Evolutionary conservation across 495 filamentous ascomycete species (phyloP), one percentile per base, ranked within the genome.

Genomic region (Penicillium herquei): DNA sequence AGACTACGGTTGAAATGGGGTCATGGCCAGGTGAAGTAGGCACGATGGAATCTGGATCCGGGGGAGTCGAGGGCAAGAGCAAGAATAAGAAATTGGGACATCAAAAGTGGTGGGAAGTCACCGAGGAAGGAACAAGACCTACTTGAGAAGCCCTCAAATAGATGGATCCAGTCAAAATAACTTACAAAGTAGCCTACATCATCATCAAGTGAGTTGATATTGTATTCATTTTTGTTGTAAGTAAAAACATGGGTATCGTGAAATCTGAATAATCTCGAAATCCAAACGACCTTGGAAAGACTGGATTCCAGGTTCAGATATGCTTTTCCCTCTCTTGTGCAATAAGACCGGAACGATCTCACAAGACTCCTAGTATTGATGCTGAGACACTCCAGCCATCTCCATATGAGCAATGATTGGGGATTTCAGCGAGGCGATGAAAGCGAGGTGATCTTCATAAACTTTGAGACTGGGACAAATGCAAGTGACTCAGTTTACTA

Each of bases 231-330:
- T 48, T 8, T 46, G 30, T 45, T 50, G 41, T 11, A 44, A 31
- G 18, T 16, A 45, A 57, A 50, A 62, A 62, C 56, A 41, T 67
- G 64, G 64, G 64, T 67, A 65, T 67, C 64, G 55, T 67, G 45
- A 59, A 59, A 31, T 59, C 46, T 17, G 21, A 54, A 21, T 21
- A 43, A 39, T 26, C 51, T 39, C 46, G 50, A 39, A 41, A 50
- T 50, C 39, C 26, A 54, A 18, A 39, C 6, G 13, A 21, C 39
- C 43, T 39, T 30, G 13, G n/a, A 39, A 17, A 10, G 37, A 33
- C 12, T 21, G 18, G 16, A 8, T n/a, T 35, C 33, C 14, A n/a
- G 47, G 12, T 17, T 21, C 16, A 35, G 33, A 18, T 26, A 26
- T 26, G 21, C 21, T 26, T 26, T 26, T 26, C 21, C 21, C 21